phyloP scores from a whole-genome alignment of 129 eudicot genomes.

The Artemisia annua region DNA sequence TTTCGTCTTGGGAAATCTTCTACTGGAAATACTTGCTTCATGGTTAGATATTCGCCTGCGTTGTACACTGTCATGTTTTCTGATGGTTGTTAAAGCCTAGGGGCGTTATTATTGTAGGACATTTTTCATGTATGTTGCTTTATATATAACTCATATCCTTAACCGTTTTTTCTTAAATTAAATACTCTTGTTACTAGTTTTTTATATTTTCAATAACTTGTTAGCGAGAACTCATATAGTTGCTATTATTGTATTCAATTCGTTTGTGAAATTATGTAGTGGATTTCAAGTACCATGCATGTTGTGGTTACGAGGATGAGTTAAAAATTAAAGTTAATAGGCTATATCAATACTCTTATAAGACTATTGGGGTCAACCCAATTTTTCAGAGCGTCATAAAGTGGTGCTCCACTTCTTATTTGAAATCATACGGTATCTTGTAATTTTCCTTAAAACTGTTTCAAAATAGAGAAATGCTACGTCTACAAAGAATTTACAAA shows the following conservation, averaged over 20 bases:
- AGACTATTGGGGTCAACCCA: no score
- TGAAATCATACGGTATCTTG: no score
- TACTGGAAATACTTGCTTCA: conserved; percentile 58
- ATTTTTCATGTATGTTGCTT: background rate
- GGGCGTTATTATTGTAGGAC: conserved; percentile 21
- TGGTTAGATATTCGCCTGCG: conserved; percentile 31
- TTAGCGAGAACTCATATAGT: background rate
- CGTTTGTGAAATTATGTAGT: background rate
- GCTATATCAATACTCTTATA: no score
- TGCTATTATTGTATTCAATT: background rate
- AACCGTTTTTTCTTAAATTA: background rate
- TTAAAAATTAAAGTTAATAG: no score
- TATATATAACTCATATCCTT: background rate
- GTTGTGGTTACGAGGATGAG: no score
- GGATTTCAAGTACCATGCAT: no score
- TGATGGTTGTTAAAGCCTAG: background rate
- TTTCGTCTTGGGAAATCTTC: conserved; percentile 51
- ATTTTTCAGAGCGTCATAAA: no score
- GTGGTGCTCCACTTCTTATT: no score
- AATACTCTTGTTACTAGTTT: background rate
- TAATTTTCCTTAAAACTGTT: no score
- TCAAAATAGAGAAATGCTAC: no score
- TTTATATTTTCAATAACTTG: background rate
- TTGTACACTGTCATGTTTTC: conserved; percentile 39
- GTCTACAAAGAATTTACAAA: no score